Conservation (phyloP, 2,329 filamentous ascomycete species). For the Aspergillus fumigatiaffinis region DNA sequence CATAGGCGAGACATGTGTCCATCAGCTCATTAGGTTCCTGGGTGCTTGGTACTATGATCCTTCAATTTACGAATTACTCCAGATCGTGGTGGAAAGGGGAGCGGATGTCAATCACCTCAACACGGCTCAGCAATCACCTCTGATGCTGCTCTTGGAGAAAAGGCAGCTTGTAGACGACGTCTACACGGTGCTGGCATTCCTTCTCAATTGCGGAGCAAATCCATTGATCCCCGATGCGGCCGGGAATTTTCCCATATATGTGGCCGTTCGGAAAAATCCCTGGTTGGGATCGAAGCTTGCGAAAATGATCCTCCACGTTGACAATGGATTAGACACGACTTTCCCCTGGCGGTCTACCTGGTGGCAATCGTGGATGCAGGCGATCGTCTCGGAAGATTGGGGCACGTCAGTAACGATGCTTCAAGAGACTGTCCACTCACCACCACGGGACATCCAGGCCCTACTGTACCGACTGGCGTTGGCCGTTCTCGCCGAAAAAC, state of each 20-base stretch:
- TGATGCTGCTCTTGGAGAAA: not conserved
- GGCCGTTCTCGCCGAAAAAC: not conserved
- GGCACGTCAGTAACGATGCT: not conserved
- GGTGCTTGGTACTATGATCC: not conserved
- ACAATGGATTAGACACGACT: not conserved
- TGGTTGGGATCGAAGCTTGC: not conserved
- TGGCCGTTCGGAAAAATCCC: not conserved
- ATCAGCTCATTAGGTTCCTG: not conserved
- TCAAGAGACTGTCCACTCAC: conserved; percentile 3
- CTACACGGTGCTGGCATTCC: not conserved
- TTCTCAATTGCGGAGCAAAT: not conserved
- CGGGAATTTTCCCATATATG: not conserved
- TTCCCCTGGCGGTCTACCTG: not conserved
- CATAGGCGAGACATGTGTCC: not conserved
- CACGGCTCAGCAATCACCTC: not conserved
- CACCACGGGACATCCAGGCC: not conserved
- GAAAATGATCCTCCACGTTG: not conserved
- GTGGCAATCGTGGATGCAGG: not conserved
- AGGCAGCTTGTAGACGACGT: not conserved
- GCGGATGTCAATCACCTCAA: not conserved
- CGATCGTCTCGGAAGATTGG: not conserved
- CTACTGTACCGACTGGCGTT: not conserved
- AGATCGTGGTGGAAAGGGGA: not conserved
- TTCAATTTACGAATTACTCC: not conserved
- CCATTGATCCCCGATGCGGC: not conserved